Percentiles rank a stretch among this genome's conserved stretches.
phyloP scores from a whole-genome alignment of 345 rosid species.

The Populus davidiana region DNA sequence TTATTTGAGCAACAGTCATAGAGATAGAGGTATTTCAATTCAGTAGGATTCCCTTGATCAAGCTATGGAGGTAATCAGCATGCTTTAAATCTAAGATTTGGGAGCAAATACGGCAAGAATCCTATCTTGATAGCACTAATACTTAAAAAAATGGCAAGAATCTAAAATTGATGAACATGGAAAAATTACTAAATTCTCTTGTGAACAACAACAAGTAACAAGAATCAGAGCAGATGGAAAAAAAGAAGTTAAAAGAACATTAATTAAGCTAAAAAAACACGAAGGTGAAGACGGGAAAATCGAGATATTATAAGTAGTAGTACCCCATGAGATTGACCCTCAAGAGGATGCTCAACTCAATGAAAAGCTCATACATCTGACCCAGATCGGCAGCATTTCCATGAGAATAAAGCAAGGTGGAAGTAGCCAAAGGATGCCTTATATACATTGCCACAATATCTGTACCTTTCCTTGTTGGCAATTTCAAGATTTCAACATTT shows the following conservation, averaged over 20 bases:
- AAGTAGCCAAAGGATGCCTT: slow-evolving; percentile 81
- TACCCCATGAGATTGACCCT: slow-evolving; percentile 95
- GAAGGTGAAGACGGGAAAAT: not conserved
- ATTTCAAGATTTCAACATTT: slow-evolving; percentile 72
- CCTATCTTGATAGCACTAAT: too few species aligned
- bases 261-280: not conserved
- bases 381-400: slow-evolving; percentile 97
- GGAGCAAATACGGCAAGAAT: too few species aligned
- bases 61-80: too few species aligned
- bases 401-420: slow-evolving; percentile 85
- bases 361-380: slow-evolving; percentile 97
- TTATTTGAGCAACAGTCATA: too few species aligned
- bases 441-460: slow-evolving; percentile 79
- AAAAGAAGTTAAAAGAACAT: not conserved
- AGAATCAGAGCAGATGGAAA: too few species aligned
- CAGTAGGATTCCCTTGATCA: too few species aligned
- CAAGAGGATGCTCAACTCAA: slow-evolving; percentile 86
- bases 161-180: not conserved
- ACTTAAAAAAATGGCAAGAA: not conserved
- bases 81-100: too few species aligned
- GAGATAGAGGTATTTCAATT: too few species aligned
- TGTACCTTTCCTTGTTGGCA: slow-evolving; percentile 71
- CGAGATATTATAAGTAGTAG: not conserved
- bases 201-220: too few species aligned
- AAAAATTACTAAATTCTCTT: too few species aligned